Evolutionary conservation across 768 basidiomycete species (phyloP), one percentile per base, ranked within the genome.

Genomic region (Collybia nuda): DNA sequence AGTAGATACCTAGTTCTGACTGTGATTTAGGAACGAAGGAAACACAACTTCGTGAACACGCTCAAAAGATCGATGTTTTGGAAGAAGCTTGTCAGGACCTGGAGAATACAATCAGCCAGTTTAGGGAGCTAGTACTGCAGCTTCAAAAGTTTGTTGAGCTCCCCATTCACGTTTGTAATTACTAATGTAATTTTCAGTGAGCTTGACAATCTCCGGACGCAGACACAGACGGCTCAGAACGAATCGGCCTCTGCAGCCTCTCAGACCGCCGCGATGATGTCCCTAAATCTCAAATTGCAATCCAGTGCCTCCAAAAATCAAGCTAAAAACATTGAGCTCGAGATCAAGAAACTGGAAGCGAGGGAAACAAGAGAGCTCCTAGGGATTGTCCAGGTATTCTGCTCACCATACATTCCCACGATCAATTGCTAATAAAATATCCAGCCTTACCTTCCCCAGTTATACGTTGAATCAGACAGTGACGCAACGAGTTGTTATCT

Each of bases 221-320:
- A 94, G 63, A 93, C 93, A 3, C 88, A 91, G 61, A 87, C 85
- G 0, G 90, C 89, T 1, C 89, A 92, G 58, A 78, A 80, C 22
- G 90, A 94, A 63, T 90, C 90, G 2, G 87, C 88, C 1, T 82
- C 84, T 0, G 89, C 92, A 14, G 86, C 83, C 12, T 90, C 87
- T 1, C 94, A 98, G 61, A 88, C 91, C 0, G 95, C 95, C 2
- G 89, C 90, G 2, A 87, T 98, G 76, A 86, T 98, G 79, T 93
- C 93, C 40, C 75, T 97, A 46, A 98, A 98, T 66, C 79, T 97
- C 66, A 97, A 92, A 65, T 78, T 99, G 5, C 96, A 98, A 66
- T 90, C 90, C 0, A 81, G 93, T 2, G 93, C 89, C 0, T 78
- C 87, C 24, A 97, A 96, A 78, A 90, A 90, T 56, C 95, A 96